Conservation (phyloP, 2,329 filamentous ascomycete species). For the Colletotrichum navitas region DNA sequence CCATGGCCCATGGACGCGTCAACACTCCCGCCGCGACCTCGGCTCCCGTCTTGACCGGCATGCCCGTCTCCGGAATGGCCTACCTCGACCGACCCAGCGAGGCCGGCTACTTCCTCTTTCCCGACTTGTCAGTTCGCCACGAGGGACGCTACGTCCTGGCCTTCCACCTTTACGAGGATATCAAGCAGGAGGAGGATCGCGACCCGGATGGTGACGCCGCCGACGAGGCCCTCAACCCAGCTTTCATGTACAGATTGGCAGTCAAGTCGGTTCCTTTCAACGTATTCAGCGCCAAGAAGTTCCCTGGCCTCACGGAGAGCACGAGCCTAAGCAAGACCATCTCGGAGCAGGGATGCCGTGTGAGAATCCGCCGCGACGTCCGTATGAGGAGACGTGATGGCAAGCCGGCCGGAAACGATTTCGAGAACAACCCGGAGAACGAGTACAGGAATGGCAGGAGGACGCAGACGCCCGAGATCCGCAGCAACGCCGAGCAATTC, state of each 20-base stretch:
- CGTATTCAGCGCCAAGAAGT: conserved; percentile 98
- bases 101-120: conserved; percentile 96
- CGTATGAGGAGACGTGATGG: conserved; percentile 88
- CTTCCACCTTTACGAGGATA: conserved; percentile 94
- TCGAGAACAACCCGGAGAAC: conserved; percentile 72
- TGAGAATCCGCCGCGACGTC: conserved; percentile 93
- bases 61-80: conserved; percentile 94
- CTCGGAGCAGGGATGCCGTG: conserved; percentile 95
- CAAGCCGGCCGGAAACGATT: conserved; percentile 68
- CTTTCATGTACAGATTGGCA: conserved; percentile 87
- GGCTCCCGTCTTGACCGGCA: conserved; percentile 90
- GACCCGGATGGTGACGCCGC: conserved; percentile 65
- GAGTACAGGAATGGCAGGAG: conserved; percentile 61
- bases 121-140: conserved; percentile 94
- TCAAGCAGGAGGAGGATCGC: conserved; percentile 85
- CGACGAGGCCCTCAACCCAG: conserved; percentile 59
- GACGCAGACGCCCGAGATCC: conserved; percentile 44
- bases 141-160: conserved; percentile 93
- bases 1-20: conserved; percentile 84
- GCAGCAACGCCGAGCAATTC: conserved; percentile 42
- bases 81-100: conserved; percentile 88
- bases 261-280: conserved; percentile 89
- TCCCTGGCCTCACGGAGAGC: conserved; percentile 92
- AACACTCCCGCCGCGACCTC: conserved; percentile 75
- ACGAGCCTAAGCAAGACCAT: conserved; percentile 90